These are phyloP conservation scores for Neurospora sp. DNA, from an alignment of 495 filamentous ascomycete species.

Conservation along the genomic window DNA sequence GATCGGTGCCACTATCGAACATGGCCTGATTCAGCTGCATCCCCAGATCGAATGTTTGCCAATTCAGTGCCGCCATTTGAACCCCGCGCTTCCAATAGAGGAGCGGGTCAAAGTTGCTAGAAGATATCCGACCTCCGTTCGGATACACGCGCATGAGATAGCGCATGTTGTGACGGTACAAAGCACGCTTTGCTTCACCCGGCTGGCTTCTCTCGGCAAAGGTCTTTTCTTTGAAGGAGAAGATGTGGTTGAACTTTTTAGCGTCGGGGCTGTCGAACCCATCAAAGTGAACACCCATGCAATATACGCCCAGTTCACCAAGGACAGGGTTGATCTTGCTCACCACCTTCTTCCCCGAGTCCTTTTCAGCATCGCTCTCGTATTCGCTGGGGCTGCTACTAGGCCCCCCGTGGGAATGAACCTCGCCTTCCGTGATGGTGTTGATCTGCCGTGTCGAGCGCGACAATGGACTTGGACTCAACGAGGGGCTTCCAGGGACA, in stretches of 20 bases:
- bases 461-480: slow-evolving; percentile 27
- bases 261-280: slow-evolving; percentile 66
- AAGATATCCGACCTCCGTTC: slow-evolving; percentile 63
- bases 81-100: slow-evolving; percentile 91
- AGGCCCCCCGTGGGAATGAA: slow-evolving; percentile 30
- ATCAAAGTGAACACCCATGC: slow-evolving; percentile 72
- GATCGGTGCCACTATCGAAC: slow-evolving; percentile 87
- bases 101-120: slow-evolving; percentile 86
- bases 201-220: slow-evolving; percentile 70
- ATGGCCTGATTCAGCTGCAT: slow-evolving; percentile 97
- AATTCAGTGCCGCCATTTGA: slow-evolving; percentile 94
- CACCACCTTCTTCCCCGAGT: slow-evolving; percentile 48
- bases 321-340: slow-evolving; percentile 81
- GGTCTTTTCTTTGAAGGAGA: slow-evolving; percentile 80
- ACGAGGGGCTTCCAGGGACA: slow-evolving; percentile 45
- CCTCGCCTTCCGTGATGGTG: slow-evolving; percentile 41
- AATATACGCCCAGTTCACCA: slow-evolving; percentile 82
- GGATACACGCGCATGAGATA: slow-evolving; percentile 94
- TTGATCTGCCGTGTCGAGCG: slow-evolving; percentile 31
- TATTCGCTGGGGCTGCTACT: slow-evolving; percentile 49
- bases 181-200: slow-evolving; percentile 56
- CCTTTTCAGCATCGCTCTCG: slow-evolving; percentile 46
- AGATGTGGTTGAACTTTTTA: slow-evolving; percentile 81
- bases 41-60: slow-evolving; percentile 92
- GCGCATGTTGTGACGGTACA: slow-evolving; percentile 82